Conservation (phyloP, 2,329 filamentous ascomycete genomes). For the Xylariaceae sp. region DNA sequence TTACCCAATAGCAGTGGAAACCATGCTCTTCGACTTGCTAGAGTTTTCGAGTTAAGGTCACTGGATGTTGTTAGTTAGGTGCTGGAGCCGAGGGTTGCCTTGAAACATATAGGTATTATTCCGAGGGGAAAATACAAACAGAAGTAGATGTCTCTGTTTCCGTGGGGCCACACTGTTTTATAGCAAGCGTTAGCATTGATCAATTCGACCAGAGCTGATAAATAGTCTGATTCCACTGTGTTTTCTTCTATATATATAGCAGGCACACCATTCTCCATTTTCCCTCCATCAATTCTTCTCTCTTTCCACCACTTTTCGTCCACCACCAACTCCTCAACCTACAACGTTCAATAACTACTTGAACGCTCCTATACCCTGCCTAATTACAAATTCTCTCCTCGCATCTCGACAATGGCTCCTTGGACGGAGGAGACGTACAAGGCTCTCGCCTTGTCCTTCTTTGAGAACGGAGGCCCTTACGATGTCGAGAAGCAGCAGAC, state of each 20-base stretch:
- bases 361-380: background rate
- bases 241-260: too few relatives aligned
- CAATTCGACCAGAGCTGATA: too few relatives aligned
- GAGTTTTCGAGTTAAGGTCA: too few relatives aligned
- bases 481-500: slow-evolving; percentile 9
- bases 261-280: too few relatives aligned
- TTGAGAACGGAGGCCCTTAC: slow-evolving; percentile 8
- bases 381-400: background rate
- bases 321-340: background rate
- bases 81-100: slow-evolving; percentile 3
- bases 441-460: background rate
- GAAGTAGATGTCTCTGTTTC: too few relatives aligned
- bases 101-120: too few relatives aligned
- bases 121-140: too few relatives aligned
- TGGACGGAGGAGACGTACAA: background rate
- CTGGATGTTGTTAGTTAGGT: slow-evolving; percentile 4
- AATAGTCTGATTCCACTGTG: too few relatives aligned
- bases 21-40: too few relatives aligned
- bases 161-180: too few relatives aligned
- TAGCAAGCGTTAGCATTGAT: too few relatives aligned
- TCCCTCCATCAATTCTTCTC: background rate
- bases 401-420: background rate
- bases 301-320: background rate
- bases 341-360: background rate
- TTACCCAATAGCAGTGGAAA: slow-evolving; percentile 7